phyloP scores from a whole-genome alignment of 1,284 basidiomycete genomes.

The Moesziomyces globuligerus region DNA sequence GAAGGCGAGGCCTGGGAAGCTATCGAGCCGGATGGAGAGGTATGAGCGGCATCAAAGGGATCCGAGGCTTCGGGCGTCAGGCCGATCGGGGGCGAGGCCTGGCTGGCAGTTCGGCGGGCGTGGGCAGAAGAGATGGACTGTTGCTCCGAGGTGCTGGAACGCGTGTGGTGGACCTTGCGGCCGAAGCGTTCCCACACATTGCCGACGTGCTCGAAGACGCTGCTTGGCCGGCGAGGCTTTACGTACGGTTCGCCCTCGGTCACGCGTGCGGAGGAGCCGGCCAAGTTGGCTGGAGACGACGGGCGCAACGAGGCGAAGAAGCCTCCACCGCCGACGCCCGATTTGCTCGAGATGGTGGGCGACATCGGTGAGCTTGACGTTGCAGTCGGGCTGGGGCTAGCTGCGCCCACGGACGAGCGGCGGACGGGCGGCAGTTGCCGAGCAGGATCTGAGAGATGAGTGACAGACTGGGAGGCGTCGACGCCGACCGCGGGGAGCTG shows the following conservation, averaged over 20 bases:
- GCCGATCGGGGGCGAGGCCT: conserved; percentile 27
- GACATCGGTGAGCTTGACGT: conserved; percentile 24
- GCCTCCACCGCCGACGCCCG: conserved; percentile 15
- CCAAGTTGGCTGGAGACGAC: conserved; percentile 35
- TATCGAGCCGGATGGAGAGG: conserved; percentile 24
- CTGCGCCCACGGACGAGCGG: conserved; percentile 20
- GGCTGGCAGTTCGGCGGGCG: conserved; percentile 21
- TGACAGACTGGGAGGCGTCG: conserved; percentile 6
- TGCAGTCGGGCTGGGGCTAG: conserved; percentile 7
- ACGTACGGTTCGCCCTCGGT: conserved; percentile 17
- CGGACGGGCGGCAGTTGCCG: conserved; percentile 2
- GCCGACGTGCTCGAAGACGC: conserved; percentile 60
- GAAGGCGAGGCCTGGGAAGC: conserved; percentile 31
- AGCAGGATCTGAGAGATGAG: conserved; percentile 10
- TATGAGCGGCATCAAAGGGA: conserved; percentile 13
- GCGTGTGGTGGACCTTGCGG: conserved; percentile 47
- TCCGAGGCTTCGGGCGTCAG: conserved; percentile 19
- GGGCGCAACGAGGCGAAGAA: conserved; percentile 51
- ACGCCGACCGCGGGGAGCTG: conserved; percentile 3
- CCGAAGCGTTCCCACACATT: conserved; percentile 58
- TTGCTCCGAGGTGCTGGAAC: conserved; percentile 31
- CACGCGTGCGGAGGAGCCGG: conserved; percentile 5
- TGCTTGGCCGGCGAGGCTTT: conserved; percentile 48
- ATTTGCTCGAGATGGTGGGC: conserved; percentile 26
- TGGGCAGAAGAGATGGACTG: conserved; percentile 23